Evolutionary conservation across 495 filamentous ascomycete species (phyloP).

Genomic region (Neurospora pannonica): DNA sequence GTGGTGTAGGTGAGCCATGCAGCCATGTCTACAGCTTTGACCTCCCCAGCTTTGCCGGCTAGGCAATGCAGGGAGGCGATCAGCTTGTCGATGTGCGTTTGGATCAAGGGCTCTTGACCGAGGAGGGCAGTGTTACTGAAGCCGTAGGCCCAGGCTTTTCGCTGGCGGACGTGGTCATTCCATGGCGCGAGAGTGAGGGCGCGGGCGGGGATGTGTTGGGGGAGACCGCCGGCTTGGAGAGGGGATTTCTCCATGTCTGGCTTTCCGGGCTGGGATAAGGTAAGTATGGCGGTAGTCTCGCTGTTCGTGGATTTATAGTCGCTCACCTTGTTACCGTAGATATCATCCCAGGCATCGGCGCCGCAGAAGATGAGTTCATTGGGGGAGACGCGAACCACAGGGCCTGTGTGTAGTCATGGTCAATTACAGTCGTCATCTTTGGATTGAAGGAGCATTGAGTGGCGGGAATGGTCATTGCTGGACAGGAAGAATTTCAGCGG

Average conservation of each 20-base stretch:
- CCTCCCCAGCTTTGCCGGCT: constrained; percentile 4
- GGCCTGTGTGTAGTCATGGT: neutral
- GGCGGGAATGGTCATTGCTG: neutral
- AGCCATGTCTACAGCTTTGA: constrained; percentile 29
- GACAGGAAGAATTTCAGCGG: neutral
- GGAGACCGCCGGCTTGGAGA: constrained; percentile 30
- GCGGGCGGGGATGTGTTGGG: neutral
- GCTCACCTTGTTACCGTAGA: constrained; percentile 33
- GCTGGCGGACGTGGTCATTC: constrained; percentile 37
- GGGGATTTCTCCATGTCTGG: constrained; percentile 36
- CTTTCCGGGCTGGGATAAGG: constrained; percentile 17
- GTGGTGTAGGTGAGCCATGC: constrained; percentile 41
- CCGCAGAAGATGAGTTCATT: constrained; percentile 15
- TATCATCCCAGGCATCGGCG: constrained; percentile 33
- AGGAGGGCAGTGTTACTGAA: constrained; percentile 38
- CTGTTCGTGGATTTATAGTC: constrained; percentile 23
- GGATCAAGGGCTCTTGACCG: constrained; percentile 33
- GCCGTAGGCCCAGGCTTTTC: constrained; percentile 38
- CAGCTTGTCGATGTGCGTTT: constrained; percentile 22
- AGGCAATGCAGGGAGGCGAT: constrained; percentile 7
- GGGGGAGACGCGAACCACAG: constrained; percentile 11
- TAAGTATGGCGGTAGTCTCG: constrained; percentile 32
- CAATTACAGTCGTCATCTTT: neutral
- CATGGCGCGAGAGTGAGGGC: constrained; percentile 9
- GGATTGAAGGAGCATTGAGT: neutral